Percentiles rank a stretch among this genome's conserved stretches.
Conservation (phyloP, 2,329 filamentous ascomycete species). For the Cladosporium austrohemisphaericum region DNA sequence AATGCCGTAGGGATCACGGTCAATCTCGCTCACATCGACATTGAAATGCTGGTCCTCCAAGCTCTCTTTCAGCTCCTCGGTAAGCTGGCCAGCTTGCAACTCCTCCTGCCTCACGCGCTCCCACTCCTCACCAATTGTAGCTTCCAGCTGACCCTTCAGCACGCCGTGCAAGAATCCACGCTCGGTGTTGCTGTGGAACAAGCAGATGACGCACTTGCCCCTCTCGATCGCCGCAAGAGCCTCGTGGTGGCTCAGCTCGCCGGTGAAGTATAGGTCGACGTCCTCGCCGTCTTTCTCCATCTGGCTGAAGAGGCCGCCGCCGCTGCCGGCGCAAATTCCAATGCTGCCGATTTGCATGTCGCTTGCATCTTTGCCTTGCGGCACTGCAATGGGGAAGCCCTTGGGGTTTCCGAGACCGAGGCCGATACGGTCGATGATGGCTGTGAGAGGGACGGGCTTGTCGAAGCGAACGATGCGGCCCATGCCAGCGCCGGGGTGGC, state of each 20-base stretch:
- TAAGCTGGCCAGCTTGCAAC: slow-evolving; percentile 31
- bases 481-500: slow-evolving; percentile 53
- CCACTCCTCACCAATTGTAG: slow-evolving; percentile 57
- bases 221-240: slow-evolving; percentile 81
- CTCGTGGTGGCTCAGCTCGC: slow-evolving; percentile 91
- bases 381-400: slow-evolving; percentile 61
- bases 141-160: slow-evolving; percentile 63
- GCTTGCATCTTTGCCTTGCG: slow-evolving; percentile 53
- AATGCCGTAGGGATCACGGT: slow-evolving; percentile 86
- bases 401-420: slow-evolving; percentile 63
- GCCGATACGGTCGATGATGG: slow-evolving; percentile 61
- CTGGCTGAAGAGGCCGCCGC: slow-evolving; percentile 69
- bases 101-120: slow-evolving; percentile 43
- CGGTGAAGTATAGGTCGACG: slow-evolving; percentile 82
- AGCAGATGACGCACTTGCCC: slow-evolving; percentile 74
- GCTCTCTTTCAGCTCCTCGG: slow-evolving; percentile 44
- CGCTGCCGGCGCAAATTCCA: slow-evolving; percentile 86
- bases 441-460: slow-evolving; percentile 49
- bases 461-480: slow-evolving; percentile 58
- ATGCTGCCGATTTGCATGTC: slow-evolving; percentile 63
- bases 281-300: slow-evolving; percentile 42
- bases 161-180: slow-evolving; percentile 72
- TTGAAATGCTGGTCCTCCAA: slow-evolving; percentile 53
- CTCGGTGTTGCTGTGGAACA: slow-evolving; percentile 94
- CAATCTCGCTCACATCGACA: slow-evolving; percentile 72